Conservation (phyloP, 1,284 basidiomycete genomes). For the Mycena citricolor region DNA sequence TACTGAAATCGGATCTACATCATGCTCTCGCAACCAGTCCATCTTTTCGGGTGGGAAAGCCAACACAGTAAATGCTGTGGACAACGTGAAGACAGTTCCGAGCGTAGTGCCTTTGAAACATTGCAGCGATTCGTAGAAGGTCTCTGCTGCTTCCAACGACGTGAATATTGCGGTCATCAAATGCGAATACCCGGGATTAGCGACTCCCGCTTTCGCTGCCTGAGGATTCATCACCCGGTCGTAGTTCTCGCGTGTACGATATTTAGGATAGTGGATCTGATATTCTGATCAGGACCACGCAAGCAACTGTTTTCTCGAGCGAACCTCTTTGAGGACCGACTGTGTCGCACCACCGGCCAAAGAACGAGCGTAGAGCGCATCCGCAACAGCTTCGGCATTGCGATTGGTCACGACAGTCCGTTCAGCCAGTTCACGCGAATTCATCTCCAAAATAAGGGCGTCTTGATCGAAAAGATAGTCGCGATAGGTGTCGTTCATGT, state of each 20-base stretch:
- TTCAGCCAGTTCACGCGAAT: conserved; percentile 87
- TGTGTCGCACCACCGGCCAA: conserved; percentile 58
- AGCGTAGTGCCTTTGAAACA: conserved; percentile 92
- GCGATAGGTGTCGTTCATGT: conserved; percentile 70
- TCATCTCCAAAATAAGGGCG: conserved; percentile 95
- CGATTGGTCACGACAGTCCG: conserved; percentile 80
- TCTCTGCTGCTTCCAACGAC: conserved; percentile 62
- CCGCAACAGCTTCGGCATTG: conserved; percentile 84
- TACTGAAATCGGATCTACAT: conserved; percentile 71
- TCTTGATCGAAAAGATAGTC: conserved; percentile 92
- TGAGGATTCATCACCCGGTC: conserved; percentile 55
- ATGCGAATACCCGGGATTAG: conserved; percentile 81
- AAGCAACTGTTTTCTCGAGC: no score
- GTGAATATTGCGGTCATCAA: conserved; percentile 92
- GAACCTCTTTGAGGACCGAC: conserved; percentile 87
- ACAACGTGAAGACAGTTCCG: conserved; percentile 90
- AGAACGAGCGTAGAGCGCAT: conserved; percentile 70
- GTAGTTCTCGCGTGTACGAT: conserved; percentile 74
- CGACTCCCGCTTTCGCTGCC: conserved; percentile 86
- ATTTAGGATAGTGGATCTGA: conserved; percentile 93
- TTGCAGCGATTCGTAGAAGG: conserved; percentile 85
- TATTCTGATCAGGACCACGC: no score
- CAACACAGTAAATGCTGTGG: conserved; percentile 85
- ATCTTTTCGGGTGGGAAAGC: conserved; percentile 94
- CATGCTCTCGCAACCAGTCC: conserved; percentile 87